Percentiles rank a stretch among this genome's conserved stretches.
Evolutionary conservation across 352 stramenopile species (phyloP).

Genomic region (Peronospora farinosa): DNA sequence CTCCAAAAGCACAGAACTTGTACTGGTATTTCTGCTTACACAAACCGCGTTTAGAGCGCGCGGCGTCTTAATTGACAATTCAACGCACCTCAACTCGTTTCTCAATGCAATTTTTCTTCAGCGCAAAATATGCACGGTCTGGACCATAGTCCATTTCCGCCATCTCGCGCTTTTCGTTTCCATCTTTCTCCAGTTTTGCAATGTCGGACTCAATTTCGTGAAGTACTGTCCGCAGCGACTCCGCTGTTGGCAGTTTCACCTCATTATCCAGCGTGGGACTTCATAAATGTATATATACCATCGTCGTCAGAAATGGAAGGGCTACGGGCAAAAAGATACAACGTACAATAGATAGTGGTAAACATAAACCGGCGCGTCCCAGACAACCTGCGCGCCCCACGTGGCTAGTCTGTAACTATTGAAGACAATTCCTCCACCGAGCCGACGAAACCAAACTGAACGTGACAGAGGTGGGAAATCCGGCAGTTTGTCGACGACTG

Average conservation of each 20-base stretch:
- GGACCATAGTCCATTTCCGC: conserved; percentile 59
- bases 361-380: conserved; percentile 58
- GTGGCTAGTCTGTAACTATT: conserved; percentile 33
- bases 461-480: conserved; percentile 19
- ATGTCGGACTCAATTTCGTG: conserved; percentile 65
- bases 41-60: neutral
- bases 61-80: neutral
- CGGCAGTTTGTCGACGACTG: conserved; percentile 37
- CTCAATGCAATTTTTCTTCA: conserved; percentile 75
- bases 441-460: conserved; percentile 50
- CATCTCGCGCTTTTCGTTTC: conserved; percentile 35
- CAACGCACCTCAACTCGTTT: conserved; percentile 64
- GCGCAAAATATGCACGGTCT: conserved; percentile 58
- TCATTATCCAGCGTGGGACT: conserved; percentile 58
- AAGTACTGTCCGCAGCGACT: conserved; percentile 60
- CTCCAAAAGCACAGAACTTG: conserved; percentile 81
- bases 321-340: neutral
- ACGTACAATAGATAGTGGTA: conserved; percentile 80
- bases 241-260: conserved; percentile 48
- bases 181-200: conserved; percentile 43
- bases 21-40: conserved; percentile 74
- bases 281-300: conserved; percentile 9
- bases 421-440: conserved; percentile 52
- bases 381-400: conserved; percentile 53
- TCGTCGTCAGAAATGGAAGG: conserved; percentile 1